phyloP scores from a whole-genome alignment of 73 alveolate species.

The Blepharisma stoltei region DNA sequence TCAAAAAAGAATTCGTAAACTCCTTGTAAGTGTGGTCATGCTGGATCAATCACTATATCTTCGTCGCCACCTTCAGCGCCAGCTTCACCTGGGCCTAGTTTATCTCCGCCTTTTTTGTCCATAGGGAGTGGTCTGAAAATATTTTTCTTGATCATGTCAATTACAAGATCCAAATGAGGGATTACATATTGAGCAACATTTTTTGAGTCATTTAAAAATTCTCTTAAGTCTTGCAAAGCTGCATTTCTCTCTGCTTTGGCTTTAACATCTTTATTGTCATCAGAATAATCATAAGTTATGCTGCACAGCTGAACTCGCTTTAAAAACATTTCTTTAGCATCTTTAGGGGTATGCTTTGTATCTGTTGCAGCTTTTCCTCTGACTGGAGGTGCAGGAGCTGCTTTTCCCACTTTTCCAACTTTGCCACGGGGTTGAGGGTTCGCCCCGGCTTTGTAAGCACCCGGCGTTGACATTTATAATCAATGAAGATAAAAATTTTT shows the following conservation, averaged over 20 bases:
- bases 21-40: conserved; percentile 75
- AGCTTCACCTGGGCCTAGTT: conserved; percentile 34
- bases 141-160: conserved; percentile 85
- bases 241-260: conserved; percentile 67
- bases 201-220: conserved; percentile 62
- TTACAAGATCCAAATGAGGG: conserved; percentile 77
- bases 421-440: too few relatives aligned
- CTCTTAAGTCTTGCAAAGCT: conserved; percentile 69
- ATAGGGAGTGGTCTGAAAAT: conserved; percentile 86
- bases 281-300: conserved; percentile 72
- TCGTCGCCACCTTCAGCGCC: conserved; percentile 62
- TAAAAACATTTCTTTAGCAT: conserved; percentile 22
- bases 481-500: too few relatives aligned
- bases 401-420: too few relatives aligned
- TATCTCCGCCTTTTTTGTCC: conserved; percentile 53
- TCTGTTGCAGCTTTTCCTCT: neutral
- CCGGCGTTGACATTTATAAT: too few relatives aligned
- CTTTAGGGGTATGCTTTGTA: neutral
- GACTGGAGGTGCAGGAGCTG: too few relatives aligned
- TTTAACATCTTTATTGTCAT: conserved; percentile 81
- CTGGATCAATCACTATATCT: conserved; percentile 53
- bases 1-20: conserved; percentile 67
- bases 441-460: too few relatives aligned
- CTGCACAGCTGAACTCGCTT: conserved; percentile 46
- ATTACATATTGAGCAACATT: conserved; percentile 62